phyloP scores from a whole-genome alignment of 1,139 yeast species.

The Saccharomyces pastorianus region DNA sequence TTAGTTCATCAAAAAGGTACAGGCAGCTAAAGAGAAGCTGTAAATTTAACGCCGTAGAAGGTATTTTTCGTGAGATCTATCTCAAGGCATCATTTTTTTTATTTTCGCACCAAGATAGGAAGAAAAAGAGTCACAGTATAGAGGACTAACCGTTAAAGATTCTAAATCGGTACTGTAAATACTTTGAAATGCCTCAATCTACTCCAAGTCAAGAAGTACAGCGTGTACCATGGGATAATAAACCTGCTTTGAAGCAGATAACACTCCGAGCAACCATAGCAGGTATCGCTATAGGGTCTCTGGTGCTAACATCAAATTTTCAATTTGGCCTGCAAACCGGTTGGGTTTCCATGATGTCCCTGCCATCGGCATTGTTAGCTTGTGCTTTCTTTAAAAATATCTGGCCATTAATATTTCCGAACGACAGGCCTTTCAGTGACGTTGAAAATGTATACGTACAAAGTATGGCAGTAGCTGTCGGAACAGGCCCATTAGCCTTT shows the following conservation, averaged over 20 bases:
- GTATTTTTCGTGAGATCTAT: neutral
- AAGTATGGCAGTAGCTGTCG: slow-evolving; percentile 91
- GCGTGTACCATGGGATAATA: slow-evolving; percentile 28
- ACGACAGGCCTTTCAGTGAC: slow-evolving; percentile 54
- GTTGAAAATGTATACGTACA: slow-evolving; percentile 91
- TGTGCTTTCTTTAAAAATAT: slow-evolving; percentile 61
- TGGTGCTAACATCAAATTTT: slow-evolving; percentile 79
- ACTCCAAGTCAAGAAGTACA: neutral
- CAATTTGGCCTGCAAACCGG: slow-evolving; percentile 97
- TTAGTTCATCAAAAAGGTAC: neutral
- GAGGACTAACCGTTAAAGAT: neutral
- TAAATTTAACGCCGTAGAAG: neutral
- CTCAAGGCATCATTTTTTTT: neutral
- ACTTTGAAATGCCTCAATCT: neutral
- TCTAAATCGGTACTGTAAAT: neutral
- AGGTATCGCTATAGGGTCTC: slow-evolving; percentile 70
- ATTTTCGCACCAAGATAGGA: neutral
- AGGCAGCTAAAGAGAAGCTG: neutral
- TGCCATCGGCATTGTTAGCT: slow-evolving; percentile 86
- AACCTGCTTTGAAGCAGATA: slow-evolving; percentile 43
- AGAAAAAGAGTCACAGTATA: neutral
- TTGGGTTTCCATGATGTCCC: slow-evolving; percentile 99
- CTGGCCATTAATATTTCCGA: slow-evolving; percentile 29
- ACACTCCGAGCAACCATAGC: slow-evolving; percentile 64
- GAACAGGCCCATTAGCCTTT: slow-evolving; percentile 92